phyloP scores from a whole-genome alignment of 441 rosid genomes.

The Populus tomentosa region DNA sequence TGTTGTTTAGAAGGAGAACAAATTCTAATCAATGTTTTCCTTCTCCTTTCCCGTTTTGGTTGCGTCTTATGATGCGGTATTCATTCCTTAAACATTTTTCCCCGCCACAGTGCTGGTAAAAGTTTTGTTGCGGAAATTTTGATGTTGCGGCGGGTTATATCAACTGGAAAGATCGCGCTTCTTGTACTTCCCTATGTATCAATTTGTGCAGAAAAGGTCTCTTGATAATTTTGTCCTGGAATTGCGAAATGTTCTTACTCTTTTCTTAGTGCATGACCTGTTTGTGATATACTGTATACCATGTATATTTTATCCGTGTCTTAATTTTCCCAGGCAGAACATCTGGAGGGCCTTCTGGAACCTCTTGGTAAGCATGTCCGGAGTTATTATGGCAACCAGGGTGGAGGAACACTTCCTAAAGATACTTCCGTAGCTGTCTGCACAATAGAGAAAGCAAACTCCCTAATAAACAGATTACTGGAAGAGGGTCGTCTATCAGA shows the following conservation, averaged over 20 bases:
- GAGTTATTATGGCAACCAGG: constrained; percentile 94
- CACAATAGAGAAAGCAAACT: constrained; percentile 99
- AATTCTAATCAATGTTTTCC: not conserved
- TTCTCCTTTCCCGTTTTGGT: no score
- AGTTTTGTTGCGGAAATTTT: constrained; percentile 98
- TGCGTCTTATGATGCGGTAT: not conserved
- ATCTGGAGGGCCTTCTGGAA: constrained; percentile 85
- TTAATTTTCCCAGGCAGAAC: constrained; percentile 71
- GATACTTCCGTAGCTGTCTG: constrained; percentile 97
- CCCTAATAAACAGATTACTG: constrained; percentile 76
- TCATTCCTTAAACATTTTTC: constrained; percentile 23
- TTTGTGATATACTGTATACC: not conserved
- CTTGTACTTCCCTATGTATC: constrained; percentile 99
- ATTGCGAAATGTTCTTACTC: constrained; percentile 6
- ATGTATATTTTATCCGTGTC: not conserved
- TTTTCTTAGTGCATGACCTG: constrained; percentile 4
- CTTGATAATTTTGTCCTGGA: constrained; percentile 13
- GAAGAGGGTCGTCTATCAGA: constrained; percentile 97
- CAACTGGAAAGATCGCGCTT: constrained; percentile 79
- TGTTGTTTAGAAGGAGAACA: not conserved
- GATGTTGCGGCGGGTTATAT: constrained; percentile 85
- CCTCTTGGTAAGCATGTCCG: constrained; percentile 93
- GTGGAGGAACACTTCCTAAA: constrained; percentile 97
- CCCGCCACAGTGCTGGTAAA: constrained; percentile 85
- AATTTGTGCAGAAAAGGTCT: constrained; percentile 92